Evolutionary conservation across 2,329 filamentous ascomycete species (phyloP).

Genomic region (Aspergillus sojae): DNA sequence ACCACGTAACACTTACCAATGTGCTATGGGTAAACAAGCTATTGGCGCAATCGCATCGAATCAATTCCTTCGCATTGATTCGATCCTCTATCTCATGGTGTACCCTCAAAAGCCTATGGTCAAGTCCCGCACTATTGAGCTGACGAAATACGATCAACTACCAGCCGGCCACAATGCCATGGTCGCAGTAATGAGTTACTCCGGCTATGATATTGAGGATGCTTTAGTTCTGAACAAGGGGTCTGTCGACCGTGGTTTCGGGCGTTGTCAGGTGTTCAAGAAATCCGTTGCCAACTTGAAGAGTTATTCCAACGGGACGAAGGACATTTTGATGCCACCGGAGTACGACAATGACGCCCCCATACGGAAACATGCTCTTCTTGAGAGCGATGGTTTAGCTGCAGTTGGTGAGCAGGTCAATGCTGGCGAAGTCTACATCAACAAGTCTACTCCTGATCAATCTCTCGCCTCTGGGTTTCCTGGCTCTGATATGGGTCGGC

Average conservation of each 20-base stretch:
- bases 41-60: conserved; percentile 98
- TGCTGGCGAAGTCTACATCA: conserved; percentile 81
- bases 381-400: conserved; percentile 86
- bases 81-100: conserved; percentile 91
- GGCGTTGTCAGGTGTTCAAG: conserved; percentile 95
- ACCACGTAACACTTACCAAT: conserved; percentile 97
- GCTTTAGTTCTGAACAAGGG: conserved; percentile 96
- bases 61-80: conserved; percentile 96
- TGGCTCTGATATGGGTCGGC: conserved; percentile 59
- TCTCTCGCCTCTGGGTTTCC: conserved; percentile 69
- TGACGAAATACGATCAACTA: conserved; percentile 95
- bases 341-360: conserved; percentile 65
- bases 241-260: conserved; percentile 91
- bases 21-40: conserved; percentile 99
- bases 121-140: conserved; percentile 92
- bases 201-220: conserved; percentile 99
- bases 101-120: conserved; percentile 98
- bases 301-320: conserved; percentile 80
- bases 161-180: conserved; percentile 96
- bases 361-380: conserved; percentile 69
- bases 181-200: conserved; percentile 99
- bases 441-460: conserved; percentile 84
- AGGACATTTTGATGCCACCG: conserved; percentile 62
- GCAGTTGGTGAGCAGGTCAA: conserved; percentile 80
- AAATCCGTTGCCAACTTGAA: conserved; percentile 88